Conservation (phyloP, 306 rosid genomes). For the Vigna reflexopilosa region DNA sequence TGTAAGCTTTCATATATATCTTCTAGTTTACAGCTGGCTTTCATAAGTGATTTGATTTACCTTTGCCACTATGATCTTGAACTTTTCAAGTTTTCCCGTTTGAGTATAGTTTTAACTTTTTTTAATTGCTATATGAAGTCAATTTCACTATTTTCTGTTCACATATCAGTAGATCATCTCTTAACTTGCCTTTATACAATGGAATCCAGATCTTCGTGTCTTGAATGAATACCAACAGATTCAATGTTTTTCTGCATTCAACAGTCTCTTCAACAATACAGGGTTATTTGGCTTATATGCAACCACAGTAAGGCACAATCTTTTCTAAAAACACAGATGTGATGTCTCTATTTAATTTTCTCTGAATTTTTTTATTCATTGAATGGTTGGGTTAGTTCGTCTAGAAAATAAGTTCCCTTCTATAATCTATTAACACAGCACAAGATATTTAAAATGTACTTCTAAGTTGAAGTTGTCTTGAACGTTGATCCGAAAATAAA, state of each 20-base stretch:
- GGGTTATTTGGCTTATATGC: slow-evolving; percentile 84
- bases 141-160: slow-evolving; percentile 37
- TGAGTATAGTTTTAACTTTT: background rate
- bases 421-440: background rate
- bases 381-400: background rate
- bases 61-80: background rate
- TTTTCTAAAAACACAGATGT: slow-evolving; percentile 1
- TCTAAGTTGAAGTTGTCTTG: slow-evolving; percentile 1
- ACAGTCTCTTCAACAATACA: slow-evolving; percentile 83
- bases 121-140: background rate
- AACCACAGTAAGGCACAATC: slow-evolving; percentile 68
- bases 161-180: background rate
- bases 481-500: background rate
- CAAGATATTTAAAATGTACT: slow-evolving; percentile 22
- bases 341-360: background rate
- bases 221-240: slow-evolving; percentile 78
- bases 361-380: background rate
- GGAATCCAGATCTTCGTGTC: slow-evolving; percentile 78
- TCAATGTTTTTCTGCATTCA: slow-evolving; percentile 84
- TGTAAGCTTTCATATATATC: slow-evolving; percentile 59
- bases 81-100: slow-evolving; percentile 3
- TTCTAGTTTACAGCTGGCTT: background rate
- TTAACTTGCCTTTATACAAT: slow-evolving; percentile 27
- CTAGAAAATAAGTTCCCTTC: background rate
- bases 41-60: slow-evolving; percentile 3